Evolutionary conservation across 495 filamentous ascomycete species (phyloP).

Genomic region (Recurvomyces mirabilis): DNA sequence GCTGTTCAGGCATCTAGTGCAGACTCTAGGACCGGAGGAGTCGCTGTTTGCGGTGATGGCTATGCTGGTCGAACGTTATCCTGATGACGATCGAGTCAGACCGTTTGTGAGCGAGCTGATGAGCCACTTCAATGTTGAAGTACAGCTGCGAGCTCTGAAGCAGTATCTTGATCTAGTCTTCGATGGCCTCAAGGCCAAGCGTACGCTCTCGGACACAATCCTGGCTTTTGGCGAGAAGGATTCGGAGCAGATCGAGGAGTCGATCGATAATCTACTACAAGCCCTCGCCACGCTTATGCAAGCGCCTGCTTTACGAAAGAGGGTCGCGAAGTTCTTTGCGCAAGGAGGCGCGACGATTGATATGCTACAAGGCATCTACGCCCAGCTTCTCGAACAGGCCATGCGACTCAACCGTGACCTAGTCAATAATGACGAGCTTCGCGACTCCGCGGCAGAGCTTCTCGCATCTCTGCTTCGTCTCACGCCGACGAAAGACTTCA

Average conservation of each 20-base stretch:
- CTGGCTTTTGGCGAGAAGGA: conserved; percentile 54
- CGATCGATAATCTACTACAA: conserved; percentile 50
- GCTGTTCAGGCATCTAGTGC: conserved; percentile 68
- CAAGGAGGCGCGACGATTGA: conserved; percentile 3
- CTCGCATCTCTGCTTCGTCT: conserved; percentile 65
- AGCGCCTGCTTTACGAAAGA: conserved; percentile 26
- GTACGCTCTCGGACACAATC: conserved; percentile 53
- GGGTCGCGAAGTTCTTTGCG: conserved; percentile 17
- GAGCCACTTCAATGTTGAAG: conserved; percentile 21
- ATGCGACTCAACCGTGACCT: conserved; percentile 23
- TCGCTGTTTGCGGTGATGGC: conserved; percentile 63
- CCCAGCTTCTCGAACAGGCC: conserved; percentile 45
- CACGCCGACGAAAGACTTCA: conserved; percentile 71
- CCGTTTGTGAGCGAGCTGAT: conserved; percentile 45
- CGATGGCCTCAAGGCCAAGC: conserved; percentile 63
- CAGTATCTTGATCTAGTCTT: conserved; percentile 60
- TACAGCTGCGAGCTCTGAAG: conserved; percentile 41
- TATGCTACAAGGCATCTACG: conserved; percentile 20
- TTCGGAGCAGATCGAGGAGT: conserved; percentile 46
- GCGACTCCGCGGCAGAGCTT: conserved; percentile 53
- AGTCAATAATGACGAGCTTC: conserved; percentile 27
- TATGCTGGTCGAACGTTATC: conserved; percentile 63
- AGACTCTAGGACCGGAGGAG: conserved; percentile 71
- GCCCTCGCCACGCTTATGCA: conserved; percentile 49
- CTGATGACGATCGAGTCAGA: conserved; percentile 37